Evolutionary conservation across 169 alveolate genomes (phyloP).

Genomic region (Amoebophrya sp.): DNA sequence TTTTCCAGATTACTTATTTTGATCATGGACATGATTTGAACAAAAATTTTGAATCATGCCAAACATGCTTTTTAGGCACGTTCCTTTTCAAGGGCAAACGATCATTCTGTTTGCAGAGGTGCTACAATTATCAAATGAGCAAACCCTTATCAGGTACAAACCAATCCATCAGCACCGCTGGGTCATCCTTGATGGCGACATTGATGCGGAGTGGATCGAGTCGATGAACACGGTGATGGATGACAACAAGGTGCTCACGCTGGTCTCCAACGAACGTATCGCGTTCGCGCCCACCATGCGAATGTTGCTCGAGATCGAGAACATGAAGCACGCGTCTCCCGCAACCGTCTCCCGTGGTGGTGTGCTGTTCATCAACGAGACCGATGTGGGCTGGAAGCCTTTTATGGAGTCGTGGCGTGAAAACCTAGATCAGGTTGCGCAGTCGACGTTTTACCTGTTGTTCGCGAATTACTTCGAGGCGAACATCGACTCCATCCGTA

Average conservation of each 20-base stretch:
- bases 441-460: constrained; percentile 73
- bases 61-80: too few species aligned
- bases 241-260: constrained; percentile 82
- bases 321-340: constrained; percentile 86
- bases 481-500: constrained; percentile 64
- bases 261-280: constrained; percentile 85
- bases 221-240: constrained; percentile 92
- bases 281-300: constrained; percentile 87
- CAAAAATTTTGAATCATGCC: too few species aligned
- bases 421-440: constrained; percentile 74
- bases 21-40: too few species aligned
- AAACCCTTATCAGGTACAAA: too few species aligned
- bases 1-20: too few species aligned
- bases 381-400: constrained; percentile 83
- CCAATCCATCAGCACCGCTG: constrained; percentile 73
- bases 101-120: too few species aligned
- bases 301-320: constrained; percentile 79
- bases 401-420: constrained; percentile 84
- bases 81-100: too few species aligned
- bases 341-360: constrained; percentile 95
- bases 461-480: constrained; percentile 71
- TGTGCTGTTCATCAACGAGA: constrained; percentile 53
- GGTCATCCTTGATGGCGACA: constrained; percentile 89
- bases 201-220: constrained; percentile 94
- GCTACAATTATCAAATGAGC: too few species aligned